phyloP scores from a whole-genome alignment of 116 monocot genomes.

The Trichopus zeylanicus region DNA sequence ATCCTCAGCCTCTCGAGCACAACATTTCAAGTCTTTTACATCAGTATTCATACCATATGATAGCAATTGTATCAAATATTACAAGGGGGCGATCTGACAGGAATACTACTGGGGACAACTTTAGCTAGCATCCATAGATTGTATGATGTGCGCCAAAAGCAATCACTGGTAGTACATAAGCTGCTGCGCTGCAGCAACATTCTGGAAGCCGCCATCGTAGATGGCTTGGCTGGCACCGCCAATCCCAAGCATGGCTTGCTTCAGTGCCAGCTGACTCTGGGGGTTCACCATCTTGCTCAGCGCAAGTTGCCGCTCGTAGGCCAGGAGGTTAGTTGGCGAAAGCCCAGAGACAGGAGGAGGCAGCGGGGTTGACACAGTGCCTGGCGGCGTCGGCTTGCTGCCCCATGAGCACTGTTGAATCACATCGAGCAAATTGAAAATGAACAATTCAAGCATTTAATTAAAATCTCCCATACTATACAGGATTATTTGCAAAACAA shows the following conservation, averaged over 20 bases:
- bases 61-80: too few relatives aligned
- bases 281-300: slow-evolving; percentile 78
- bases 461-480: too few relatives aligned
- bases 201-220: slow-evolving; percentile 75
- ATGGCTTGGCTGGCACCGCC: slow-evolving; percentile 84
- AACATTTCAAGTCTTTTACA: too few relatives aligned
- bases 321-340: slow-evolving; percentile 55
- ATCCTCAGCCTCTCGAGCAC: too few relatives aligned
- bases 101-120: too few relatives aligned
- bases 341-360: slow-evolving; percentile 59
- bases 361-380: slow-evolving; percentile 56
- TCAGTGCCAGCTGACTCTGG: slow-evolving; percentile 52
- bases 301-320: slow-evolving; percentile 68
- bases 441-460: too few relatives aligned
- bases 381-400: slow-evolving; percentile 90
- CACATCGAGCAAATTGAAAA: too few relatives aligned
- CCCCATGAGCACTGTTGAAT: slow-evolving; percentile 91
- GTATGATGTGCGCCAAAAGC: neutral
- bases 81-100: too few relatives aligned
- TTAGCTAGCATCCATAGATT: too few relatives aligned
- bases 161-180: slow-evolving; percentile 66
- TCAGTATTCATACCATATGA: too few relatives aligned
- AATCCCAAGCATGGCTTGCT: slow-evolving; percentile 59
- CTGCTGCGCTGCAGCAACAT: slow-evolving; percentile 56
- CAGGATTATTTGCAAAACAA: too few relatives aligned